Evolutionary conservation across 1,284 basidiomycete species (phyloP), one percentile per base, ranked within the genome.

Genomic region (Coniferiporia sulphurascens): DNA sequence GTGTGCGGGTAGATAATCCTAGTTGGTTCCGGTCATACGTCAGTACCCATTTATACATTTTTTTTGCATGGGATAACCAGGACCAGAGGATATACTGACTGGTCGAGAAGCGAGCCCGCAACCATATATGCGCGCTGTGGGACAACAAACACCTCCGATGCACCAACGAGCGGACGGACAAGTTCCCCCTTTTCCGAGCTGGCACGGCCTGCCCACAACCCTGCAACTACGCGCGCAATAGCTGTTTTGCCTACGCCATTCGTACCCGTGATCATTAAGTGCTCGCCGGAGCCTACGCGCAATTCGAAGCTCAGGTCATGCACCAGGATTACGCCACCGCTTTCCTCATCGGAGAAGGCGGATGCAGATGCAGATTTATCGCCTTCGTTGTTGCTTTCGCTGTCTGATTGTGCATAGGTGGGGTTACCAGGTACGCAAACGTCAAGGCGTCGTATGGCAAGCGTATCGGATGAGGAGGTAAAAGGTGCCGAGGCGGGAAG

Each of bases 181-280:
- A 84, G 69, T 64, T 69, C 63, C 19, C 78, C 73, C 59, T 71
- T 69, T 44, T n/a, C 49, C 4, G 54, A 61, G 56, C 66, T 8
- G 65, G 76, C 72, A 67, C 63, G 67, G 69, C 55, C 65, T 76
- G 83, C 80, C 95, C 95, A 99, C 2, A 98, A 76, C 6, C 93
- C 91, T 1, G 93, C 93, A 3, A 98, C 76, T 7, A 99, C 90
- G 8, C 95, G 82, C 0, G 95, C 94, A 35, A 98, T 85, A 4
- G 93, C 87, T 0, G 94, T 96, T 78, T 99, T 98, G 0, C 96
- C 96, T 1, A 96, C 92, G 0, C 93, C 92, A 65, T 93, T 94
- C 64, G 90, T 89, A 0, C 95, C 95, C 0, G 93, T 96, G 68
- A 98, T 93, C 82, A 98, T 89, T 4, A 96, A 77, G 70, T 98